These are phyloP conservation scores for Trichophaea hybrida DNA, from an alignment of 2,329 filamentous ascomycete genomes.

Conservation along the genomic window DNA sequence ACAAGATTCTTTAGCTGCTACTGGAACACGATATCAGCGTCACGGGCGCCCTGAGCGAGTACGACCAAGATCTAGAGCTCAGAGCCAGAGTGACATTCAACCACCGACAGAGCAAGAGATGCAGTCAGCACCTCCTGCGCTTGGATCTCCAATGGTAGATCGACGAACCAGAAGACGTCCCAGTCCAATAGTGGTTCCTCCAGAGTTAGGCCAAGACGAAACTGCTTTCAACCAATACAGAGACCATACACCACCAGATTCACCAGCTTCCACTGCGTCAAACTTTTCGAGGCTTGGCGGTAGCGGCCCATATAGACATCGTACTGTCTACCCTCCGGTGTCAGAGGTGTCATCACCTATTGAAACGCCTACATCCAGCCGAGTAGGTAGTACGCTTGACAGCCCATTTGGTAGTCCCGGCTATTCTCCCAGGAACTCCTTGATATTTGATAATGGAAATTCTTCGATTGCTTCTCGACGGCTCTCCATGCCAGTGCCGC, in stretches of 20 bases:
- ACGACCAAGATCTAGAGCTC: constrained; percentile 1
- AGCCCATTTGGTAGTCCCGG: constrained; percentile 3
- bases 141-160: constrained; percentile 17
- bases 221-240: constrained; percentile 20
- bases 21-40: constrained; percentile 78
- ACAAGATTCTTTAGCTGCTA: constrained; percentile 79
- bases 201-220: constrained; percentile 6
- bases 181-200: constrained; percentile 17
- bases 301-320: constrained; percentile 8
- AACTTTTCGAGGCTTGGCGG: constrained; percentile 15
- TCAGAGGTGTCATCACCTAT: constrained; percentile 9
- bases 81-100: constrained; percentile 5
- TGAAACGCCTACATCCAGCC: not conserved
- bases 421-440: constrained; percentile 1
- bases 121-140: constrained; percentile 6
- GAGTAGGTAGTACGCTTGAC: not conserved
- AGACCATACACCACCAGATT: constrained; percentile 22
- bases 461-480: constrained; percentile 2
- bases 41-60: constrained; percentile 41
- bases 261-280: constrained; percentile 19
- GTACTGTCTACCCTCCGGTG: not conserved
- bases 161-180: constrained; percentile 16
- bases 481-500: constrained; percentile 5
- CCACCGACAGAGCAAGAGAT: constrained; percentile 9
- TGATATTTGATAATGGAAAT: constrained; percentile 1